phyloP scores from a whole-genome alignment of 345 rosid species.

The Populus euphratica region DNA sequence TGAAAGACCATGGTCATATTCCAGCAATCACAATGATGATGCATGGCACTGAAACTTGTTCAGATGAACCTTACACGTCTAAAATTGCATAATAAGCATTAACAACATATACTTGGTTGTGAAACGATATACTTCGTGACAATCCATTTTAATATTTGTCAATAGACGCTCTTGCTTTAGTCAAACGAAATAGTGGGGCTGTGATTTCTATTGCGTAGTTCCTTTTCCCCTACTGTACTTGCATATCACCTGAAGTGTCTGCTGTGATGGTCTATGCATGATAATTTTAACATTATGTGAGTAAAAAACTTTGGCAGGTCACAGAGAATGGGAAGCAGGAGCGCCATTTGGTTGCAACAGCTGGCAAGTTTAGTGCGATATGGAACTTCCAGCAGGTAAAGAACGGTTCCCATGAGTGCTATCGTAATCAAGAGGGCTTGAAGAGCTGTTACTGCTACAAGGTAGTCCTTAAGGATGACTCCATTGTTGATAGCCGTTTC shows the following conservation, averaged over 20 bases:
- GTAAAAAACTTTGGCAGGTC: slow-evolving; percentile 41
- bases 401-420: slow-evolving; percentile 75
- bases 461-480: slow-evolving; percentile 82
- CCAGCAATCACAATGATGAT: not conserved
- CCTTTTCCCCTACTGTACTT: too few species aligned
- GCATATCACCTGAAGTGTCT: too few species aligned
- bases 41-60: not conserved
- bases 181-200: too few species aligned
- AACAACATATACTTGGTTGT: too few species aligned
- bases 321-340: slow-evolving; percentile 76
- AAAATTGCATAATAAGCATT: not conserved
- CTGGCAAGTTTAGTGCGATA: slow-evolving; percentile 92
- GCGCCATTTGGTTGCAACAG: slow-evolving; percentile 93
- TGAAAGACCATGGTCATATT: not conserved
- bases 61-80: not conserved
- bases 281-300: not conserved
- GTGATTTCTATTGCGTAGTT: too few species aligned
- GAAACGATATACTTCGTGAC: too few species aligned
- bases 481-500: slow-evolving; percentile 93
- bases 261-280: not conserved
- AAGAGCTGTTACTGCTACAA: slow-evolving; percentile 92
- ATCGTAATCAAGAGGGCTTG: slow-evolving; percentile 65
- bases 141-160: too few species aligned
- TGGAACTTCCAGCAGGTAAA: slow-evolving; percentile 86
- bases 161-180: too few species aligned